Base-by-base conservation (phyloP, 106 monocot species). In the Acorus gramineus region DNA sequence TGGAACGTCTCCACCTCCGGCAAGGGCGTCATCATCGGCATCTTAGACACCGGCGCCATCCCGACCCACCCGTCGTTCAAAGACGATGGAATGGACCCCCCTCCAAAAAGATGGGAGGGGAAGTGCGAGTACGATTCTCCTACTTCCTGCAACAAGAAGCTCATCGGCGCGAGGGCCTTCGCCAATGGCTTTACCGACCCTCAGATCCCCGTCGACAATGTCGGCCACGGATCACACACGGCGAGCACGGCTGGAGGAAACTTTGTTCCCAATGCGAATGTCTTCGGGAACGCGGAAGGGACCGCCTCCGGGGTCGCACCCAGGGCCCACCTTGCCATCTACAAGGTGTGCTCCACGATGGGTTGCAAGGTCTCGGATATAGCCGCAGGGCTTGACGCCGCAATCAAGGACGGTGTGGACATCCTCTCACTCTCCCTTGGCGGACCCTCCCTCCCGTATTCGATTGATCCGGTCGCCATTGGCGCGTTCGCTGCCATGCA, bases 171-270 rank as follows among this genome's bases (percentile, higher is more conserved):
- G 4, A 14, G n/a, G 13, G 14, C 42, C 42, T 10, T 14, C 59
- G 4, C 59, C 59, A 43, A 42, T 59, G 4, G 10, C 11, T 3
- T 8, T 3, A 8, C 42, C 42, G 2, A 61, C 4, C 8, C 43
- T 4, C 8, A 5, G 45, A 44, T 46, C 5, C 10, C 46, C 8
- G 61, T 45, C 55, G 66, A 67, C 55, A 46, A 46, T 14, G 8
- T 46, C 46, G 66, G 66, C 46, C 66, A 77, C 42, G 77, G 77
- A 6, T 66, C 71, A 2, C 77, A 77, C 11, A 54, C 55, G 7
- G 71, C 77, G 1, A 60, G 69, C 62, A 77, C 47, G 0, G 72
- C 77, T 11, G 71, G 66, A 6, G 77, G 71, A 3, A 64, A 50
- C 54, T 66, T 67, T 8, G 61, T 67, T 6, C 7, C 11, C 46